Evolutionary conservation across 2,329 filamentous ascomycete genomes (phyloP), one percentile per base, ranked within the genome.

Genomic region (Xylaria sp.): DNA sequence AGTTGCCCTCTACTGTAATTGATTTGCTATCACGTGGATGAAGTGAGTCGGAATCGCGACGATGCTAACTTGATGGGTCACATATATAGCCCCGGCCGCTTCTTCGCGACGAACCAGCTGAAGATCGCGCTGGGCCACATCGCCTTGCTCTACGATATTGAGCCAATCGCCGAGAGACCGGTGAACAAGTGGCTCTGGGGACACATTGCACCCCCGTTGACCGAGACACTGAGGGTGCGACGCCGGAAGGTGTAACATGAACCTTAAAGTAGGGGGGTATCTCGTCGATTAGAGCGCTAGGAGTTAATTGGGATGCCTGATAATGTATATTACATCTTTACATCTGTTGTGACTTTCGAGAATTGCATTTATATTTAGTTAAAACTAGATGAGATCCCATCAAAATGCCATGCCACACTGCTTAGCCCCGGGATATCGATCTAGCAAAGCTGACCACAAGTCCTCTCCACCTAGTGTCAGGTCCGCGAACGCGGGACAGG

Each of bases 91-190:
- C 79, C 80, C 1, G 80, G 80, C 2, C 73, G 80, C 12, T 81
- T 82, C 76, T 81, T 82, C 60, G 79, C 80, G n/a, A 71, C 79
- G 4, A 78, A 80, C 59, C 79, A 81, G 71, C 73, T 82, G 37
- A 82, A 82, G 73, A 76, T 81, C 42, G 72, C 78, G 13, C 64
- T 81, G 29, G 76, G 75, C 1, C 76, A 79, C 60, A 79, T 81
- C 21, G 75, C 77, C 5, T 35, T 77, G 21, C 73, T 77, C 4
- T 82, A 80, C 62, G 79, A 82, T 55, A 79, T 82, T 60, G 76
- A 80, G 70, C 75, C 75, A 74, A 70, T 75, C 10, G 29, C 64
- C 5, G 54, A 66, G 55, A 65, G 75, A 12, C 76, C 75, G 2
- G 69, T 57, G 40, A 78, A 78, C 27, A 67, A 53, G 37, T 77